Evolutionary conservation across 306 rosid species (phyloP).

Genomic region (Cicer yamashitae): DNA sequence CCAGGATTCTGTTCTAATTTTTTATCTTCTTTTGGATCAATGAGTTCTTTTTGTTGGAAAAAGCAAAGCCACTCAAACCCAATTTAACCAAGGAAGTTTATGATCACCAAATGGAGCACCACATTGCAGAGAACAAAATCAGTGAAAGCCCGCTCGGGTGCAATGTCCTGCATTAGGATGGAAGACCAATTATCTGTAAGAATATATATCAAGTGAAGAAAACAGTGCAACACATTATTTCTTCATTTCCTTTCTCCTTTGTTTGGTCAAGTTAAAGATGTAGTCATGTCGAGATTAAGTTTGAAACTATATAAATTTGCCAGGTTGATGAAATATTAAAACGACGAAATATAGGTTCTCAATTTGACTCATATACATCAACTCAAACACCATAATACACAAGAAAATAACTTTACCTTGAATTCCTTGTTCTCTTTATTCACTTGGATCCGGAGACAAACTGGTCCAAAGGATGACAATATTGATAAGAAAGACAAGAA

Average conservation of each 20-base stretch:
- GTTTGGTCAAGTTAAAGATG: conserved; percentile 10
- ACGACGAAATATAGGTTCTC: not conserved
- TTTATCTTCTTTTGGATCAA: not conserved
- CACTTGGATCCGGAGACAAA: conserved; percentile 92
- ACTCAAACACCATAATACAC: not conserved
- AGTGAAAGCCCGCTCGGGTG: conserved; percentile 92
- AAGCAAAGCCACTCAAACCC: conserved; percentile 21
- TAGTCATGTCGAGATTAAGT: not conserved
- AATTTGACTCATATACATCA: not conserved
- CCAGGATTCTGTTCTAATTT: not conserved
- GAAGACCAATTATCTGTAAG: conserved; percentile 27
- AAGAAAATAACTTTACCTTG: conserved; percentile 60
- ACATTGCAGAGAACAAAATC: conserved; percentile 95
- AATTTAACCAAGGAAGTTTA: conserved; percentile 82
- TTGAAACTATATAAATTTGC: conserved; percentile 4
- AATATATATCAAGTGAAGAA: conserved; percentile 20
- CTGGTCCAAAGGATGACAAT: conserved; percentile 49
- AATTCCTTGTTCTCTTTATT: conserved; percentile 93
- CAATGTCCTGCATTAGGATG: conserved; percentile 71
- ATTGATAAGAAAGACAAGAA: conserved; percentile 40
- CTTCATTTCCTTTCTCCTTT: conserved; percentile 30
- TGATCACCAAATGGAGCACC: conserved; percentile 94
- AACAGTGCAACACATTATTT: conserved; percentile 8
- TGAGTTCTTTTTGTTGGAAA: not conserved
- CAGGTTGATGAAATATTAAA: not conserved